Conservation (phyloP, 352 stramenopile species). For the Phytophthora rubi region DNA sequence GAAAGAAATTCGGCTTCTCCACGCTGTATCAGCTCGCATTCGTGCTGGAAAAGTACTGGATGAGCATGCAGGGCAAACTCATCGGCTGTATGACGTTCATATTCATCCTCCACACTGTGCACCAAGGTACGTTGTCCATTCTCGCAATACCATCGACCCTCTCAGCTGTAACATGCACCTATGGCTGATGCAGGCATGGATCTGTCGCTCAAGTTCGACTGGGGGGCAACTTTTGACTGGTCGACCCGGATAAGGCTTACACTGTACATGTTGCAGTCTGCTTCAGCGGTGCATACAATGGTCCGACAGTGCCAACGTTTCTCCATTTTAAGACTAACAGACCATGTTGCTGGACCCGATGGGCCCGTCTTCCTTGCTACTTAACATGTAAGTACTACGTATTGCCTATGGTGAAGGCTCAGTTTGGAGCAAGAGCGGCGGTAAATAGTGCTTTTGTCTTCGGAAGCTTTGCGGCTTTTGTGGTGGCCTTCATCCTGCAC, state of each 20-base stretch:
- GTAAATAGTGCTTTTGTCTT: conserved; percentile 40
- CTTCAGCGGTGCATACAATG: conserved; percentile 9
- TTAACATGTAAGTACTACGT: no score
- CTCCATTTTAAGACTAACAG: background rate
- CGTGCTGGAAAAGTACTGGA: conserved; percentile 45
- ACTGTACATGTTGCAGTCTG: conserved; percentile 3
- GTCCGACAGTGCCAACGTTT: background rate
- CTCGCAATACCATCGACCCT: background rate
- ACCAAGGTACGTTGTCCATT: conserved; percentile 11
- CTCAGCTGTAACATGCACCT: background rate
- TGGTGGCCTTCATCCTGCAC: conserved; percentile 49
- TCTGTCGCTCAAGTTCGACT: conserved; percentile 9
- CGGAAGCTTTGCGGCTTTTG: conserved; percentile 44
- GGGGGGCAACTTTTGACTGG: conserved; percentile 1
- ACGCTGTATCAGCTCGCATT: conserved; percentile 38
- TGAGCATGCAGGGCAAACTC: conserved; percentile 30
- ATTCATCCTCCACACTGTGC: conserved; percentile 30
- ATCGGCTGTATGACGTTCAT: conserved; percentile 31
- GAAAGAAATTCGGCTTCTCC: conserved; percentile 31
- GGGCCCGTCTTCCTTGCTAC: conserved; percentile 13
- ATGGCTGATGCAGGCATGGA: conserved; percentile 1
- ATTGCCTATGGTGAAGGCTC: conserved; percentile 33
- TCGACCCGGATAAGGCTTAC: background rate
- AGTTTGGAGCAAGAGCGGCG: conserved; percentile 35
- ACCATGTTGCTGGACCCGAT: conserved; percentile 16